A percentile compares a stretch with the other conserved stretches of the same genome.
Evolutionary conservation across 805 yeast species (phyloP).

Genomic region (Komagataella phaffii): DNA sequence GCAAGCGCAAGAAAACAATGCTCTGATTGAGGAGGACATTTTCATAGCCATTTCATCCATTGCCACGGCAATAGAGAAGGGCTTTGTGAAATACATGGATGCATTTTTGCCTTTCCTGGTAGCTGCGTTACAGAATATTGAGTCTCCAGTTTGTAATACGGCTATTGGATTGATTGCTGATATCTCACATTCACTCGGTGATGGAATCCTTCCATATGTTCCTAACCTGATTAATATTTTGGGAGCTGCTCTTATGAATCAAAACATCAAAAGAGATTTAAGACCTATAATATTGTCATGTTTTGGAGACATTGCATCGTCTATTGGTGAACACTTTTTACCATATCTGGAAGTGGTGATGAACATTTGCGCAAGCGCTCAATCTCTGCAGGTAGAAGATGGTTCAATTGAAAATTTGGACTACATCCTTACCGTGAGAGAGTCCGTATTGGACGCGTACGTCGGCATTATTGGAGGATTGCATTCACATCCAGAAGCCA

Average conservation of each 20-base stretch:
- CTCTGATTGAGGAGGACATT: slow-evolving; percentile 83
- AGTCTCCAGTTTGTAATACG: slow-evolving; percentile 71
- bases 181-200: slow-evolving; percentile 79
- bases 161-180: slow-evolving; percentile 95
- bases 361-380: slow-evolving; percentile 60
- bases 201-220: slow-evolving; percentile 57
- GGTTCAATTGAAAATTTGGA: slow-evolving; percentile 64
- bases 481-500: slow-evolving; percentile 48
- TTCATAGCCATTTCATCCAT: slow-evolving; percentile 86
- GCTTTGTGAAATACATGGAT: slow-evolving; percentile 65
- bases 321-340: slow-evolving; percentile 65
- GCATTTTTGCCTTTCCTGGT: slow-evolving; percentile 75
- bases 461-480: slow-evolving; percentile 94
- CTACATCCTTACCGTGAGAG: slow-evolving; percentile 58
- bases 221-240: slow-evolving; percentile 74
- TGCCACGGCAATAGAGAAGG: slow-evolving; percentile 64
- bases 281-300: slow-evolving; percentile 84
- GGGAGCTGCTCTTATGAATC: slow-evolving; percentile 57
- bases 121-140: slow-evolving; percentile 69
- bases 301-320: slow-evolving; percentile 91
- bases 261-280: slow-evolving; percentile 62
- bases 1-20: slow-evolving; percentile 42
- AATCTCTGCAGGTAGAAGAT: slow-evolving; percentile 50
- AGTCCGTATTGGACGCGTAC: slow-evolving; percentile 88
- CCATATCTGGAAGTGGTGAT: slow-evolving; percentile 72